phyloP scores from a whole-genome alignment of 139 green algal genomes.

The Picochlorum sp. region DNA sequence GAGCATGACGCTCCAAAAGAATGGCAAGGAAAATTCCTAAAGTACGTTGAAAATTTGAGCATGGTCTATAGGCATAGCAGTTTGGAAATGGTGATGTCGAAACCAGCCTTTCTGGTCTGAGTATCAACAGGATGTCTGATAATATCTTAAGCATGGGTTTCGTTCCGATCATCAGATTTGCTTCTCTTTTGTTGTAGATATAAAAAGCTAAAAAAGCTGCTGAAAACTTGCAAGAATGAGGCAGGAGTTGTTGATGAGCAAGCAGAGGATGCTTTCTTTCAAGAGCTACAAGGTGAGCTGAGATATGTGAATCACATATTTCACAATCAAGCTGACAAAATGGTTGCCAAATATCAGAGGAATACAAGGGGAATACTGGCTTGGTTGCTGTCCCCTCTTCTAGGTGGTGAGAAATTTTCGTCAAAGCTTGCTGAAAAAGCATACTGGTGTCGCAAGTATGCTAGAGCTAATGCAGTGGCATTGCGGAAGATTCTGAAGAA shows the following conservation, averaged over 20 bases:
- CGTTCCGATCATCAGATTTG: too few species aligned
- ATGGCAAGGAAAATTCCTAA: slow-evolving; percentile 30
- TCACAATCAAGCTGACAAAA: not conserved
- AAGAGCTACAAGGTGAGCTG: slow-evolving; percentile 8
- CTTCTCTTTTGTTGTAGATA: slow-evolving; percentile 8
- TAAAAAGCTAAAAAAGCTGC: slow-evolving; percentile 31
- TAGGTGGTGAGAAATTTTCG: not conserved
- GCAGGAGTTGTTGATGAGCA: not conserved
- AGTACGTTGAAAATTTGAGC: too few species aligned
- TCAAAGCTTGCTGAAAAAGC: slow-evolving; percentile 16
- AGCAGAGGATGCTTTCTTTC: slow-evolving; percentile 3
- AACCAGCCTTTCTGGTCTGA: too few species aligned
- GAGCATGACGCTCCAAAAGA: slow-evolving; percentile 14
- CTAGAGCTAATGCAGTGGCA: slow-evolving; percentile 28
- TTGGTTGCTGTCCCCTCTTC: not conserved
- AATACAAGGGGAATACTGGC: not conserved
- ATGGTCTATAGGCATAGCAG: too few species aligned
- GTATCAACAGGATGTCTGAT: too few species aligned
- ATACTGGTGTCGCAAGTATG: slow-evolving; percentile 37
- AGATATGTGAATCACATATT: slow-evolving; percentile 1
- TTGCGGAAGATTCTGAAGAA: slow-evolving; percentile 50
- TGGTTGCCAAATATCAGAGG: not conserved
- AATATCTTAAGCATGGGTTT: too few species aligned
- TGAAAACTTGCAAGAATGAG: slow-evolving; percentile 14
- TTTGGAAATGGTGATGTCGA: too few species aligned